Evolutionary conservation across 805 yeast species (phyloP).

Genomic region (Starmerella khaoyaiensis): DNA sequence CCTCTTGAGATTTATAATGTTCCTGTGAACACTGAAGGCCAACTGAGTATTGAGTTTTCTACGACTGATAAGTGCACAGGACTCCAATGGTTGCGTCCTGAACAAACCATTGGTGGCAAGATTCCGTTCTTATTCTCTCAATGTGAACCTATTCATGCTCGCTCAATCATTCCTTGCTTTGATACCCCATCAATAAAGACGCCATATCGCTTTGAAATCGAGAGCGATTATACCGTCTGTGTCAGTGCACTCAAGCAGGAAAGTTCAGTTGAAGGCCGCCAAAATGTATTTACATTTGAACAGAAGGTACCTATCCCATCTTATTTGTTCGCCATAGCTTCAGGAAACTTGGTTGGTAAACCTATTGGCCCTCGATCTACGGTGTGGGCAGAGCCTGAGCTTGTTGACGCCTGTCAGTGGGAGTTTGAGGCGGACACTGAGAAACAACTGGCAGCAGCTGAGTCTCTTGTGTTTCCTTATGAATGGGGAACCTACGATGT

Average conservation of each 20-base stretch:
- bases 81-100: conserved; percentile 67
- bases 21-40: conserved; percentile 12
- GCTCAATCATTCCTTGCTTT: conserved; percentile 77
- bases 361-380: conserved; percentile 76
- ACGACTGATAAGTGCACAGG: conserved; percentile 75
- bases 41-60: conserved; percentile 36
- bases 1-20: conserved; percentile 28
- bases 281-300: conserved; percentile 31
- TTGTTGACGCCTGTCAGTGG: conserved; percentile 53
- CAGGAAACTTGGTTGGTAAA: conserved; percentile 60
- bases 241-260: conserved; percentile 45
- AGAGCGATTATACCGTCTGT: conserved; percentile 54
- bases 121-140: conserved; percentile 72
- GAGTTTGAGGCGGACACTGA: conserved; percentile 72
- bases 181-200: conserved; percentile 82
- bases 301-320: conserved; percentile 81
- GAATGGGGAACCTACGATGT: conserved; percentile 80
- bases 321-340: conserved; percentile 70
- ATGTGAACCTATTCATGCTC: conserved; percentile 82
- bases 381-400: conserved; percentile 65
- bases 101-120: conserved; percentile 58
- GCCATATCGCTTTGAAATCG: conserved; percentile 43
- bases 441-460: conserved; percentile 65
- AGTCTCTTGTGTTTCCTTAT: conserved; percentile 58
- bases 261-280: conserved; percentile 19